phyloP scores from a whole-genome alignment of 441 rosid species.

The Bruguiera hainesii region DNA sequence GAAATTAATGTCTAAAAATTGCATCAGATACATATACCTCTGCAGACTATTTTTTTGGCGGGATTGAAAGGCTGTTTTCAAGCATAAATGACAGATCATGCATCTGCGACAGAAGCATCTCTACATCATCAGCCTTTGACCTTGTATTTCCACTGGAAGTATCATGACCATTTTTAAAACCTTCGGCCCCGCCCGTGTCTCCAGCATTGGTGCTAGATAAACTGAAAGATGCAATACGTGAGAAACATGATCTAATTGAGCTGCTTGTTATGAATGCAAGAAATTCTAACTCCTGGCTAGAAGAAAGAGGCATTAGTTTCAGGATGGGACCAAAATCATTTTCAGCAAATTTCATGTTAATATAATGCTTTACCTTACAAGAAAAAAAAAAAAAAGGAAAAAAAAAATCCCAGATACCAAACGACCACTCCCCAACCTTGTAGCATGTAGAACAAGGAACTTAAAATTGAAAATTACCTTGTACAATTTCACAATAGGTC shows the following conservation, averaged over 20 bases:
- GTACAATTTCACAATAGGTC: no score
- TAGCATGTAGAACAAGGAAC: background rate
- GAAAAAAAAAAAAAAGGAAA: no score
- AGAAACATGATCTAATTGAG: background rate
- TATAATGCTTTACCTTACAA: no score
- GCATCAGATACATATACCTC: no score
- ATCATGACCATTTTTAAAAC: conserved; percentile 22
- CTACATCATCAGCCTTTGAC: conserved; percentile 36
- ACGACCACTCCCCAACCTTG: background rate
- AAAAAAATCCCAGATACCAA: no score
- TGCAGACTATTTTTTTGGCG: conserved; percentile 20
- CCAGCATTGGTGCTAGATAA: conserved; percentile 21
- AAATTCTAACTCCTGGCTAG: background rate
- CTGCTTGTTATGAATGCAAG: background rate
- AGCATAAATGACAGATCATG: conserved; percentile 81
- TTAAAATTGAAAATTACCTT: background rate
- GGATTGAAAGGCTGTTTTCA: conserved; percentile 49
- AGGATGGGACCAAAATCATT: background rate
- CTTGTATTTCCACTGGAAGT: conserved; percentile 18
- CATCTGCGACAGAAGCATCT: conserved; percentile 57
- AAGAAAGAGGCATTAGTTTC: background rate
- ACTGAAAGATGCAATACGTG: conserved; percentile 28
- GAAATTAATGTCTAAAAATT: no score
- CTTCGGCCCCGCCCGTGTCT: conserved; percentile 26
- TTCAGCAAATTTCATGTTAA: background rate